These are phyloP conservation scores for Coemansia sp. DNA, from an alignment of 192 early-diverging fungal genomes.

Conservation along the genomic window DNA sequence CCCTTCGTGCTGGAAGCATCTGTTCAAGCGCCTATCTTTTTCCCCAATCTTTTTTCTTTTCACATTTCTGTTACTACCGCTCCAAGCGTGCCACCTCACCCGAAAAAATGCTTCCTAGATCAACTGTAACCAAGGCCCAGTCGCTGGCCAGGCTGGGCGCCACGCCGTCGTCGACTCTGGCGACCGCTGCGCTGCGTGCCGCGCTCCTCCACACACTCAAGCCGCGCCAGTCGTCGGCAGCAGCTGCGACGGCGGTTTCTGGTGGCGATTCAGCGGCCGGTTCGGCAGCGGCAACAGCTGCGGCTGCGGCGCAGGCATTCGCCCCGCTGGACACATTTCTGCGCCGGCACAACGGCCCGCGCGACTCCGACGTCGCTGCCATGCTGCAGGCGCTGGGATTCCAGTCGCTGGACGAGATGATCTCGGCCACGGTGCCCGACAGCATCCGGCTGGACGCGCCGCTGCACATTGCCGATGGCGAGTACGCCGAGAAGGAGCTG, in stretches of 20 bases:
- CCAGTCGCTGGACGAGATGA: constrained; percentile 74
- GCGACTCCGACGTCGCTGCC: constrained; percentile 62
- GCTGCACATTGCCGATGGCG: constrained; percentile 69
- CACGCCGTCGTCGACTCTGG: constrained; percentile 12
- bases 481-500: constrained; percentile 81
- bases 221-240: constrained; percentile 40
- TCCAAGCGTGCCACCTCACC: background rate
- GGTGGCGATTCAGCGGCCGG: background rate
- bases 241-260: constrained; percentile 10
- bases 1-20: background rate
- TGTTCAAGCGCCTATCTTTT: background rate
- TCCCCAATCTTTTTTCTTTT: background rate
- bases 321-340: constrained; percentile 67
- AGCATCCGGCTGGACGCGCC: constrained; percentile 69
- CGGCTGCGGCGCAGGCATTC: constrained; percentile 23
- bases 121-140: constrained; percentile 35
- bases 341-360: constrained; percentile 86
- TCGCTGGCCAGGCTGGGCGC: constrained; percentile 13
- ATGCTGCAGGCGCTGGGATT: constrained; percentile 86
- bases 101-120: constrained; percentile 38
- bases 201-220: constrained; percentile 48
- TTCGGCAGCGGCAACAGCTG: background rate
- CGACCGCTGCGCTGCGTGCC: constrained; percentile 20
- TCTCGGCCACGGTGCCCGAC: constrained; percentile 77
- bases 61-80: background rate